phyloP scores from a whole-genome alignment of 805 yeast genomes.

The Metschnikowia lunata region DNA sequence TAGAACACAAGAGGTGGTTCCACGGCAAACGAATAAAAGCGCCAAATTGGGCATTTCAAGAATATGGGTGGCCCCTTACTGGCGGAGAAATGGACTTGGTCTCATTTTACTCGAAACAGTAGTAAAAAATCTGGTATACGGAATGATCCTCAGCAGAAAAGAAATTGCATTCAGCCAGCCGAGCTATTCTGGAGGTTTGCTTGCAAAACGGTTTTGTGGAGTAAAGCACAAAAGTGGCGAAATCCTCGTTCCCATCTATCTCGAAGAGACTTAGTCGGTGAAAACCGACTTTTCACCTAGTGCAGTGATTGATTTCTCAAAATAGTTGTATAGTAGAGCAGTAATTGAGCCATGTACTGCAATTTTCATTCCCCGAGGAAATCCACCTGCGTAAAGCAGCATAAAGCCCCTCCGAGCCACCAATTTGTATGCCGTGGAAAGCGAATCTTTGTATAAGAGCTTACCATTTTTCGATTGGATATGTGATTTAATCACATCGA shows the following conservation, averaged over 20 bases:
- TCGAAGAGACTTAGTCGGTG: conserved; percentile 22
- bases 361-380: conserved; percentile 66
- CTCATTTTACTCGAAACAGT: conserved; percentile 41
- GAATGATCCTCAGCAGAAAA: conserved; percentile 36
- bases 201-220: conserved; percentile 55
- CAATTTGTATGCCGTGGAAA: conserved; percentile 32
- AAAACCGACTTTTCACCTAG: conserved; percentile 16
- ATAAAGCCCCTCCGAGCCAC: conserved; percentile 28
- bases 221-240: conserved; percentile 51
- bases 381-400: conserved; percentile 33
- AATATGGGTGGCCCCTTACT: conserved; percentile 41
- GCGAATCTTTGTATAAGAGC: conserved; percentile 53
- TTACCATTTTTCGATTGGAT: conserved; percentile 76
- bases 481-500: conserved; percentile 82
- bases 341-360: conserved; percentile 69
- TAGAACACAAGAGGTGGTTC: conserved; percentile 48
- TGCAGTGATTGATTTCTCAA: conserved; percentile 32
- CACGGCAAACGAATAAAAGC: conserved; percentile 36
- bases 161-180: conserved; percentile 73
- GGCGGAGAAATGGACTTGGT: conserved; percentile 52
- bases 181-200: conserved; percentile 55
- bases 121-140: conserved; percentile 44
- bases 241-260: conserved; percentile 46
- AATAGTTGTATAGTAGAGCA: conserved; percentile 56
- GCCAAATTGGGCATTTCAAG: conserved; percentile 36